Percentiles rank a stretch among this genome's conserved stretches.
These are phyloP conservation scores for Cryptosporidium sp. DNA, from an alignment of 169 alveolate species.

Conservation along the genomic window DNA sequence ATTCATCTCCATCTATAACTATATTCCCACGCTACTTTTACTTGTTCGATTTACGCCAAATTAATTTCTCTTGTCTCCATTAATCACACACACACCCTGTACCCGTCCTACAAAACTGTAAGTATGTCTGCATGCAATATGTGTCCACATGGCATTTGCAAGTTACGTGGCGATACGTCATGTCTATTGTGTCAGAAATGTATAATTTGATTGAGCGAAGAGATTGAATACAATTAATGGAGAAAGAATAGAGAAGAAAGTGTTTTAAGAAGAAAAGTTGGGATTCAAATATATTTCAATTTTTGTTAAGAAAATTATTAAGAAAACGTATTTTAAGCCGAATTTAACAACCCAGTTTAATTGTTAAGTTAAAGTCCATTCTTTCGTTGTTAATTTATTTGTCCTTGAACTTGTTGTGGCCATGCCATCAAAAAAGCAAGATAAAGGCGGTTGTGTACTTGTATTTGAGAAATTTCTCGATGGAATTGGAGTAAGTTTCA, in stretches of 20 bases:
- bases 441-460: conserved; percentile 64
- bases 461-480: conserved; percentile 52
- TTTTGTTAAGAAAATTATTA: not conserved
- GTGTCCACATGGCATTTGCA: conserved; percentile 4
- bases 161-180: not conserved
- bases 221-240: not conserved
- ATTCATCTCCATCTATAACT: not conserved
- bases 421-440: conserved; percentile 43
- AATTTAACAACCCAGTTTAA: not conserved
- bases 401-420: too few relatives aligned
- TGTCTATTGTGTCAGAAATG: not conserved
- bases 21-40: not conserved
- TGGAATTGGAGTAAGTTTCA: conserved; percentile 67
- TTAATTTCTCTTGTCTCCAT: not conserved
- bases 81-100: not conserved
- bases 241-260: not conserved
- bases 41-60: not conserved
- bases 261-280: not conserved
- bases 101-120: not conserved
- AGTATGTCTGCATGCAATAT: conserved; percentile 7
- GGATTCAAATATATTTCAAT: not conserved
- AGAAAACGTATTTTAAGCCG: not conserved
- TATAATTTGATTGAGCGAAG: not conserved
- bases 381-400: not conserved
- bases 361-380: not conserved